Evolutionary conservation across 345 rosid genomes (phyloP), one percentile per base, ranked within the genome.

Genomic region (Trapa incisa): DNA sequence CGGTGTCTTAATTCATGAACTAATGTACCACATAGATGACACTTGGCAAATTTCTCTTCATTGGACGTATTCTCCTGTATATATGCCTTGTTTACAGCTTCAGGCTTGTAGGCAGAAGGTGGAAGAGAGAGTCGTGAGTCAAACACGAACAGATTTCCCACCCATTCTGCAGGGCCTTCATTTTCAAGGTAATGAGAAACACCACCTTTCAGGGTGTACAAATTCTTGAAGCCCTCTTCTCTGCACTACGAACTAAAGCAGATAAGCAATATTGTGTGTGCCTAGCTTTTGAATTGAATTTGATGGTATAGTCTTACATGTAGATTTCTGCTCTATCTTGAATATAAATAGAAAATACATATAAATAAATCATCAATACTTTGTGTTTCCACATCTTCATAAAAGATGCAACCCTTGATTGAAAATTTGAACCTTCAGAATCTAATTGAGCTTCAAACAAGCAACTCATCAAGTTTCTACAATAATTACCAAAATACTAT

Each of bases 121-220:
- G 96, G 90, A 61, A 88, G 87, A 65, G 98, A 87, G 67, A 93
- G 96, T 60, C 94, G 94, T 35, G 94, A 81, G 74, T 93, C 98
- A 70, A 90, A 90, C 52, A 89, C 90, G 77, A 90, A 88, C 71
- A 93, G 82, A 84, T 90, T 93, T 65, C 97, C 98, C 69, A 77
- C 78, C 97, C 96, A 88, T 64, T 81, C 84, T 65, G 71, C 64
- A 7, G 94, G 81, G 75, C 88, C 94, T 79, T 88, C 88, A 39
- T 75, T 80, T 63, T 83, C 80, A 42, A 93, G 97, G 81, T 87
- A 93, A 80, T 86, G 89, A 61, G 96, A 90, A 71, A 93, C 84
- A 36, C 98, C 97, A 72, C 96, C 96, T 79, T 78, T 80, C 75
- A 90, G 78, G 53, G 96, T 87, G 75, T 90, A 90, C 76, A 92